Percentiles rank a stretch among this genome's conserved stretches.
Conservation (phyloP, 768 basidiomycete species). For the Rhodotorula sphaerocarpa region DNA sequence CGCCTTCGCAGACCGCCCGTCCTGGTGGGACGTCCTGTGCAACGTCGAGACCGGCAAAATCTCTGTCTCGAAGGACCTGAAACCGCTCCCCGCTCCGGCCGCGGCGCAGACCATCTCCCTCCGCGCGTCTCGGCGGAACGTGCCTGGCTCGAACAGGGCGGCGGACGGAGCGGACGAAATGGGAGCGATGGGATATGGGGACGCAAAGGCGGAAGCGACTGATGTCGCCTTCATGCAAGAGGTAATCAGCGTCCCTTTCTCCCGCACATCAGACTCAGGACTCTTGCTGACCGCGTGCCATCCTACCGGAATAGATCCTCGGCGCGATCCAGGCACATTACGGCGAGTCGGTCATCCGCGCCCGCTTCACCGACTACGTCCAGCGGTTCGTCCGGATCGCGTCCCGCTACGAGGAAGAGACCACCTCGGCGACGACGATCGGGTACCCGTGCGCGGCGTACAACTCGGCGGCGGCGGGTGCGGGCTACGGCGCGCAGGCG, state of each 20-base stretch:
- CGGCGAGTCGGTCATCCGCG: slow-evolving; percentile 77
- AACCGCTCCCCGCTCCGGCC: slow-evolving; percentile 43
- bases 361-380: slow-evolving; percentile 83
- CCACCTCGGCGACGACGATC: slow-evolving; percentile 61
- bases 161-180: slow-evolving; percentile 39
- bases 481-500: neutral
- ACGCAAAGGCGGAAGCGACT: slow-evolving; percentile 49
- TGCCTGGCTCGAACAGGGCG: neutral
- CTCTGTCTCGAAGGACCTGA: slow-evolving; percentile 75
- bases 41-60: slow-evolving; percentile 82
- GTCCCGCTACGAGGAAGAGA: slow-evolving; percentile 82
- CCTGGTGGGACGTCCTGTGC: slow-evolving; percentile 82
- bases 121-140: neutral
- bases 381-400: slow-evolving; percentile 78
- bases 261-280: neutral
- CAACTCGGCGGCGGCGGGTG: neutral
- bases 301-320: slow-evolving; percentile 54
- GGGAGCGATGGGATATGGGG: slow-evolving; percentile 44
- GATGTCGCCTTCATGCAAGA: slow-evolving; percentile 92
- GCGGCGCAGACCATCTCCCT: no score
- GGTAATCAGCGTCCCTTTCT: slow-evolving; percentile 49
- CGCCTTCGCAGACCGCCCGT: slow-evolving; percentile 75
- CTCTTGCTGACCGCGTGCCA: neutral
- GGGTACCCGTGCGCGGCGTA: slow-evolving; percentile 59
- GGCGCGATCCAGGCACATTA: slow-evolving; percentile 83